phyloP scores from a whole-genome alignment of 1,139 yeast genomes.

The Geotrichum citri-aurantii region DNA sequence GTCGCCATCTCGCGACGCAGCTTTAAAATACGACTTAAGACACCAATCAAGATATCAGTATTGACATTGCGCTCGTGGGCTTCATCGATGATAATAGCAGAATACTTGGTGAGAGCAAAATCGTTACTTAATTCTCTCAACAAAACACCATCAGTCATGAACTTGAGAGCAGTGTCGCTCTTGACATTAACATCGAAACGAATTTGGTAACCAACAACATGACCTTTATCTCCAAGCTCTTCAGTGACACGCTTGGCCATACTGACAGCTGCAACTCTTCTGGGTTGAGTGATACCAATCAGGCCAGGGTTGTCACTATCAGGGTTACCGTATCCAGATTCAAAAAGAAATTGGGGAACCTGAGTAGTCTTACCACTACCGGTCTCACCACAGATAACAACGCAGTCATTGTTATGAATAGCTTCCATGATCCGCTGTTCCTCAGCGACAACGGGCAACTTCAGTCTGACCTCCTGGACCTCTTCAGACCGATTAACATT shows the following conservation, averaged over 20 bases:
- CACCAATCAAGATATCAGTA: constrained; percentile 92
- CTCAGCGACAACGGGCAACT: constrained; percentile 83
- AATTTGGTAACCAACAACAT: constrained; percentile 81
- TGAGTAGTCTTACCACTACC: constrained; percentile 99
- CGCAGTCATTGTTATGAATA: constrained; percentile 82
- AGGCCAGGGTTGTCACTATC: constrained; percentile 74
- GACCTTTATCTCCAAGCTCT: constrained; percentile 77
- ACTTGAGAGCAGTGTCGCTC: constrained; percentile 73
- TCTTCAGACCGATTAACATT: constrained; percentile 58
- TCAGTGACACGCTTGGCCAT: constrained; percentile 86
- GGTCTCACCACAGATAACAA: constrained; percentile 93
- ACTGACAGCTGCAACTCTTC: constrained; percentile 97
- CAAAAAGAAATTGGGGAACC: constrained; percentile 87
- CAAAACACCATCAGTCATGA: constrained; percentile 98
- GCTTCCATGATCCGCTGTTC: constrained; percentile 97
- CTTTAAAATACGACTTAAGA: constrained; percentile 80
- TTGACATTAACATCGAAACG: constrained; percentile 77
- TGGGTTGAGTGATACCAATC: constrained; percentile 95
- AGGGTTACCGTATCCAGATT: constrained; percentile 74
- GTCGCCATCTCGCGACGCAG: constrained; percentile 53
- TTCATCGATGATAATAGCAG: constrained; percentile 86
- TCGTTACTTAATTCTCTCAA: constrained; percentile 89
- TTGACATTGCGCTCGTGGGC: constrained; percentile 96
- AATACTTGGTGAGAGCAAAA: constrained; percentile 70
- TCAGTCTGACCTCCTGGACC: constrained; percentile 60